phyloP scores from a whole-genome alignment of 306 rosid species.

The Oemleria cerasiformis region DNA sequence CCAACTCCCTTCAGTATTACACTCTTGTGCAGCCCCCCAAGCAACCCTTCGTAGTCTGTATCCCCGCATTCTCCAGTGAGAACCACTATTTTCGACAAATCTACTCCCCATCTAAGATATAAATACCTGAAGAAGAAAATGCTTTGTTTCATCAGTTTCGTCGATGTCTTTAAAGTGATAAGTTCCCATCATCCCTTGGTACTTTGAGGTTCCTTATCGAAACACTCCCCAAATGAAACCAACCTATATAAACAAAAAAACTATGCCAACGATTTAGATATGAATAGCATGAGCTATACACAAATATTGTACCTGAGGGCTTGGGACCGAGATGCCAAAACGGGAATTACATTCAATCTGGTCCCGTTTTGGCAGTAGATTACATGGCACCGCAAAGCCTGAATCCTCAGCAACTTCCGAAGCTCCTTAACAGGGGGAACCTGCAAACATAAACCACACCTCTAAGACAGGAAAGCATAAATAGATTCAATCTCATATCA shows the following conservation, averaged over 20 bases:
- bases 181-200: too few species aligned
- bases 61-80: constrained; percentile 92
- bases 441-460: constrained; percentile 34
- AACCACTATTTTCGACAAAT: constrained; percentile 87
- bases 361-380: constrained; percentile 88
- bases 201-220: too few species aligned
- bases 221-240: too few species aligned
- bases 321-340: constrained; percentile 94
- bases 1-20: constrained; percentile 77
- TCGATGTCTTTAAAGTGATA: too few species aligned
- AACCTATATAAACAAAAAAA: background rate
- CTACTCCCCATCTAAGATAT: constrained; percentile 93
- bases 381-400: constrained; percentile 94
- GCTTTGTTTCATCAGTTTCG: background rate
- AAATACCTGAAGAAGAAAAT: constrained; percentile 61
- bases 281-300: background rate
- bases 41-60: constrained; percentile 93
- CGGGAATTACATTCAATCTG: constrained; percentile 87
- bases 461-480: too few species aligned
- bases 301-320: constrained; percentile 79
- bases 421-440: constrained; percentile 85
- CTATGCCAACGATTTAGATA: background rate
- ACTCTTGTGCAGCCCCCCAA: constrained; percentile 80
- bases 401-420: constrained; percentile 78
- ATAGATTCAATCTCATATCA: background rate